Conservation (phyloP, 305 asterid species). For the Salvia sclarea region DNA sequence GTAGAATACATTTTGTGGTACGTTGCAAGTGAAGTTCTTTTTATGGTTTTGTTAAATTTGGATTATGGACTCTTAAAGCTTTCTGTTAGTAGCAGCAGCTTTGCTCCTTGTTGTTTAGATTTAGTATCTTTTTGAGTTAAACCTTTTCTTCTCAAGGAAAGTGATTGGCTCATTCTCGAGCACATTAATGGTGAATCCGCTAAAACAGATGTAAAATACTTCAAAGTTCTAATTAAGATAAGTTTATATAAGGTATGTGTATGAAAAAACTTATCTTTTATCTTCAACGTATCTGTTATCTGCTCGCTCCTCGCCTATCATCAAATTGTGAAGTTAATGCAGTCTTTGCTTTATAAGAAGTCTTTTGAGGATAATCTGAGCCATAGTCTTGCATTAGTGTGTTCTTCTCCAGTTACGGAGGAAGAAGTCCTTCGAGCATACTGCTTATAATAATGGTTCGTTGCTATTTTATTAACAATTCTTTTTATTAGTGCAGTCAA, state of each 20-base stretch:
- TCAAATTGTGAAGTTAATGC: background rate
- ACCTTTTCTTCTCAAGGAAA: background rate
- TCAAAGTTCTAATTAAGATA: too few relatives aligned
- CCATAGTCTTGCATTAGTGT: background rate
- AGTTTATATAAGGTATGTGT: background rate
- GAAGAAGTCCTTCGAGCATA: background rate
- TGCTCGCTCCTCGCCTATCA: background rate
- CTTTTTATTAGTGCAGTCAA: background rate
- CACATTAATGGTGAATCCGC: background rate
- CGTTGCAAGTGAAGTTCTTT: constrained; percentile 21
- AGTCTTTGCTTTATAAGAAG: background rate
- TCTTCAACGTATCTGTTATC: background rate
- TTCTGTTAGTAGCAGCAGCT: constrained; percentile 12
- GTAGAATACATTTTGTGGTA: constrained; percentile 16
- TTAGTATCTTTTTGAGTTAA: constrained; percentile 1
- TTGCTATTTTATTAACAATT: background rate
- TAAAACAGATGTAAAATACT: background rate
- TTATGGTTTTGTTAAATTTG: background rate
- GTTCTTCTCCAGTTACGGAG: constrained; percentile 3
- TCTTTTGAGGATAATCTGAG: background rate
- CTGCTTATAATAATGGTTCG: background rate
- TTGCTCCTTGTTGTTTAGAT: background rate
- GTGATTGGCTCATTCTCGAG: too few relatives aligned
- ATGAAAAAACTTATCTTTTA: background rate
- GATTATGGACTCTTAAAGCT: background rate